Evolutionary conservation across 2,329 filamentous ascomycete species (phyloP).

Genomic region (Fusarium sp.): DNA sequence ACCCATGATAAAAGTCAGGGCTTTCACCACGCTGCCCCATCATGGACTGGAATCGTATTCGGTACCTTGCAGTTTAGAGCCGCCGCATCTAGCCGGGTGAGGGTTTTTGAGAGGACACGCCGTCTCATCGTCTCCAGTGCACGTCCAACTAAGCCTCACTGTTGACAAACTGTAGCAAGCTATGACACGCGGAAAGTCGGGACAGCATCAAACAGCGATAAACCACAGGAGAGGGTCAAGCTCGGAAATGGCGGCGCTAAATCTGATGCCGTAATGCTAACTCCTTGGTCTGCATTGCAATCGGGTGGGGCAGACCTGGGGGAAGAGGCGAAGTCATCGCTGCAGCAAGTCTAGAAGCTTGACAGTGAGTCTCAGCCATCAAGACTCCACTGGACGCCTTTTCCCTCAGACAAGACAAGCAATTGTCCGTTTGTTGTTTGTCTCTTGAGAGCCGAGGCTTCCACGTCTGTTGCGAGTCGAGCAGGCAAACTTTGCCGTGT

Average conservation of each 20-base stretch:
- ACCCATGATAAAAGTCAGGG: constrained; percentile 12
- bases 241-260: constrained; percentile 40
- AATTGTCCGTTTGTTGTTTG: background rate
- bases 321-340: constrained; percentile 5
- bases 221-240: constrained; percentile 5
- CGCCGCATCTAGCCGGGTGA: constrained; percentile 38
- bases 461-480: constrained; percentile 1
- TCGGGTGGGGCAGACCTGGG: constrained; percentile 30
- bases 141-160: constrained; percentile 35
- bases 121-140: constrained; percentile 16
- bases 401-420: background rate
- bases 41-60: constrained; percentile 26
- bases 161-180: constrained; percentile 10
- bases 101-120: constrained; percentile 19
- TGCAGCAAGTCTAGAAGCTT: constrained; percentile 1
- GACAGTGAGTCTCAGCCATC: constrained; percentile 4
- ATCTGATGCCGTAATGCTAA: constrained; percentile 30
- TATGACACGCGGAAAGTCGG: background rate
- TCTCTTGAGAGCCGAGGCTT: background rate
- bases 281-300: constrained; percentile 28
- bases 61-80: constrained; percentile 29
- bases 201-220: constrained; percentile 14
- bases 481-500: constrained; percentile 6
- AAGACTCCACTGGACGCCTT: background rate
- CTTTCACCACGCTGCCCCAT: constrained; percentile 13